Conservation (phyloP, 2,329 filamentous ascomycete species). For the Aspergillaceae sp. region DNA sequence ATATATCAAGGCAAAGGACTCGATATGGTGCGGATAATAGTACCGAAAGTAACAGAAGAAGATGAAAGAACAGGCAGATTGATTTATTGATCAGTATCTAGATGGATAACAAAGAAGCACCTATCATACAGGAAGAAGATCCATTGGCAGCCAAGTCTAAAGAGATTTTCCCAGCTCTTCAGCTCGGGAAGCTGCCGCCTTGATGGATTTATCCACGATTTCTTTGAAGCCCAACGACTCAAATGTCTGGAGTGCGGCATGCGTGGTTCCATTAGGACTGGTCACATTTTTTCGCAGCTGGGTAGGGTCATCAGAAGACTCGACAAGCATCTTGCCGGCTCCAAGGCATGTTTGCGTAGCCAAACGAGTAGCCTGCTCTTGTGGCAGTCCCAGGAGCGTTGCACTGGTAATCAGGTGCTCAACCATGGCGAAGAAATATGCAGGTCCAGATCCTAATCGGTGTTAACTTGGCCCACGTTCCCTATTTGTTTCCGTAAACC, state of each 20-base stretch:
- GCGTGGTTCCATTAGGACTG: slow-evolving; percentile 28
- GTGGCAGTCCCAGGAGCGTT: slow-evolving; percentile 21
- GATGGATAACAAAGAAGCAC: too few relatives aligned
- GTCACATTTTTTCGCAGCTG: slow-evolving; percentile 30
- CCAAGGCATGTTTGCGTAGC: slow-evolving; percentile 28
- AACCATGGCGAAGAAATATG: slow-evolving; percentile 31
- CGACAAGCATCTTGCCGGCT: slow-evolving; percentile 27
- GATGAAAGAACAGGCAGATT: too few relatives aligned
- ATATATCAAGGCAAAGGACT: too few relatives aligned
- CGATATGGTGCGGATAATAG: too few relatives aligned
- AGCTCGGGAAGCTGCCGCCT: slow-evolving; percentile 21
- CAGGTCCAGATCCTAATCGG: slow-evolving; percentile 24
- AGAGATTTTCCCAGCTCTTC: slow-evolving; percentile 20
- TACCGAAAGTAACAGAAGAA: too few relatives aligned
- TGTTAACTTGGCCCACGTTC: slow-evolving; percentile 1
- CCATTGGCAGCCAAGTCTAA: background rate
- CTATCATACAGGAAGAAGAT: too few relatives aligned
- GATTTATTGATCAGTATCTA: too few relatives aligned
- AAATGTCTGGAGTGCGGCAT: slow-evolving; percentile 25
- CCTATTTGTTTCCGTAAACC: slow-evolving; percentile 1
- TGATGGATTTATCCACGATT: slow-evolving; percentile 25
- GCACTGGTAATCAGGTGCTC: slow-evolving; percentile 26
- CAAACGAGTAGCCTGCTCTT: slow-evolving; percentile 26
- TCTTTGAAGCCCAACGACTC: slow-evolving; percentile 21
- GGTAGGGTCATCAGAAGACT: slow-evolving; percentile 20